Base-by-base conservation (phyloP, 352 stramenopile species). In the Lagenidium sp. region DNA sequence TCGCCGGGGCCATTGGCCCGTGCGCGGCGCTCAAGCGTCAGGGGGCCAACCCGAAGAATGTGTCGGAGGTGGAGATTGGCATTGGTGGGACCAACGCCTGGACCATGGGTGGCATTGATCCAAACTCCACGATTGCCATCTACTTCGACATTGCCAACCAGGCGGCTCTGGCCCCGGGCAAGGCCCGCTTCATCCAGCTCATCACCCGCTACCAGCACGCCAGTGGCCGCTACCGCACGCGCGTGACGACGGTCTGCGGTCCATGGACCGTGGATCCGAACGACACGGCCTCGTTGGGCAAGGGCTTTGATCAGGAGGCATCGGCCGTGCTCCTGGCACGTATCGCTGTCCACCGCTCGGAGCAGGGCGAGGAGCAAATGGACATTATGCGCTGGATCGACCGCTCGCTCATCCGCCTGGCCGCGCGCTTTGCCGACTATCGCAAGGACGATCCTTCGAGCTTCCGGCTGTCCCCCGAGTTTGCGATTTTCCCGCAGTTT, bases 401-500 rank as follows among this genome's bases (percentile, higher is more conserved):
- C 63, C 89, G 96, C 22, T 97, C 84, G 47, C 79, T 99, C 12
- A 99, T 99, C 63, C 86, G 96, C 15, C 69, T 99, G 26, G 98
- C 94, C 46, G 66, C 95, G n/a, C 97, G 97, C 48, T 99, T 99
- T 68, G 97, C 96, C 11, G 89, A 98, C 50, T 99, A 99, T 68
- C 72, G 86, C 50, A 97, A 97, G 57, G 96, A 99, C 61, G 93
- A 99, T 59, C 94, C 95, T 24, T 94, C 78, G 42, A 97, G 76
- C 29, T 99, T 99, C 66, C 82, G 90, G 0, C 72, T 99, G 30
- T 88, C 90, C 37, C 77, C 88, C 18, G 95, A 99, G 80, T 99
- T 99, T 57, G 88, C 86, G 41, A 96, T 99, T 50, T 99, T 98
- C 68, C 97, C 97, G 36, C 97, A 99, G 71, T 99, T 99, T 64